A percentile compares a stretch with the other conserved stretches of the same genome.
Evolutionary conservation across 768 basidiomycete species (phyloP).

Genomic region (Suillus cothurnatus): DNA sequence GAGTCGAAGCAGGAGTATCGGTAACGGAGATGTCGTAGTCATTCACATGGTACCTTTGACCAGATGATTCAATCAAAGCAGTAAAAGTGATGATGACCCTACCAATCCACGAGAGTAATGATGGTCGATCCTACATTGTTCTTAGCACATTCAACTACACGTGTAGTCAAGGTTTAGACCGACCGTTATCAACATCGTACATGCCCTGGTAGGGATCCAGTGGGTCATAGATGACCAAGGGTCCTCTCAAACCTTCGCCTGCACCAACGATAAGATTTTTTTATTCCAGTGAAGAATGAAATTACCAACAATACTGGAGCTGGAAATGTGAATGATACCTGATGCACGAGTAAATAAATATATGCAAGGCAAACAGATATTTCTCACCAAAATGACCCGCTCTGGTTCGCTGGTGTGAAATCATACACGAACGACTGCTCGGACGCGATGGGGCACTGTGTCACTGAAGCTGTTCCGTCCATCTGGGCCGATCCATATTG

Average conservation of each 20-base stretch:
- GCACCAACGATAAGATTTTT: not conserved
- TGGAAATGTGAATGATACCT: constrained; percentile 40
- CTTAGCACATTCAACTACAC: not conserved
- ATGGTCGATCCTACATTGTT: constrained; percentile 32
- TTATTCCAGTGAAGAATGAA: not conserved
- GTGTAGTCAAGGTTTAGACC: not conserved
- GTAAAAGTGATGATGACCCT: constrained; percentile 11
- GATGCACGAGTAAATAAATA: not conserved
- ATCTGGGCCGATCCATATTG: constrained; percentile 40
- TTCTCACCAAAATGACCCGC: constrained; percentile 44
- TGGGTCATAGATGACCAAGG: constrained; percentile 43
- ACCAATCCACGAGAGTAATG: constrained; percentile 29
- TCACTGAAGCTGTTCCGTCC: constrained; percentile 46
- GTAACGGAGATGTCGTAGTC: not conserved
- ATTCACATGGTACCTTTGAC: constrained; percentile 15
- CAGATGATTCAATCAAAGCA: constrained; percentile 1
- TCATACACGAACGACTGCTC: constrained; percentile 40
- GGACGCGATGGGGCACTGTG: constrained; percentile 42
- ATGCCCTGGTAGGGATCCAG: constrained; percentile 24
- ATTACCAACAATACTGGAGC: constrained; percentile 41
- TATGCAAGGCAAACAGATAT: not conserved
- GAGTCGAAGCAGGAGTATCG: constrained; percentile 30
- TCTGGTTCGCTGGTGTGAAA: constrained; percentile 27
- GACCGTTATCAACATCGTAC: constrained; percentile 38
- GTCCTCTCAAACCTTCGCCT: constrained; percentile 24